Conservation (phyloP, 2,329 filamentous ascomycete genomes). For the Capronia coronata region DNA sequence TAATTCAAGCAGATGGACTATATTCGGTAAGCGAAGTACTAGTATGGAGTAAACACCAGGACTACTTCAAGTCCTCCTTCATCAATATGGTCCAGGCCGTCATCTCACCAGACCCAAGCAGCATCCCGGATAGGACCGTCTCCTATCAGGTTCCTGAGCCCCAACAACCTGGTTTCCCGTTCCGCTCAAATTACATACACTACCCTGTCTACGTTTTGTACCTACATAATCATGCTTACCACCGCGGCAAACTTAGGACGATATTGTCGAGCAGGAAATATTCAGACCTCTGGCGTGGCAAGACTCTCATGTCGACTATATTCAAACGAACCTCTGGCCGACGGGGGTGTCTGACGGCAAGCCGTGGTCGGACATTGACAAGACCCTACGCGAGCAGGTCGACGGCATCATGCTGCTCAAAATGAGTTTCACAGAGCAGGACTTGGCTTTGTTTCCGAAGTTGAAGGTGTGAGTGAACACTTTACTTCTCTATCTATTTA, state of each 20-base stretch:
- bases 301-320: conserved; percentile 20
- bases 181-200: background rate
- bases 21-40: conserved; percentile 18
- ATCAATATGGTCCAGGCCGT: too few relatives aligned
- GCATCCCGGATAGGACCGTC: background rate
- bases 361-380: conserved; percentile 23
- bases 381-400: conserved; percentile 20
- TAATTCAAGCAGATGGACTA: conserved; percentile 26
- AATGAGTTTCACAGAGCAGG: conserved; percentile 21
- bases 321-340: conserved; percentile 19
- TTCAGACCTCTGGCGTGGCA: conserved; percentile 17
- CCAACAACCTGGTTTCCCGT: background rate
- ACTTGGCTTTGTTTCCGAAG: conserved; percentile 23
- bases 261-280: conserved; percentile 23
- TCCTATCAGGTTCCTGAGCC: background rate
- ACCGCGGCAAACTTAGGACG: conserved; percentile 15
- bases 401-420: conserved; percentile 26
- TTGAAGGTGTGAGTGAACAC: conserved; percentile 23
- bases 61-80: too few relatives aligned
- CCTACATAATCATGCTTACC: background rate
- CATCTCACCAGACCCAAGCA: too few relatives aligned
- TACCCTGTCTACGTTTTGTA: too few relatives aligned
- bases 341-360: conserved; percentile 11
- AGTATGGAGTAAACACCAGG: background rate
- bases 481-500: background rate